Conservation (phyloP, 1,139 yeast species). For the Zygosaccharomyces pseudobailii region DNA sequence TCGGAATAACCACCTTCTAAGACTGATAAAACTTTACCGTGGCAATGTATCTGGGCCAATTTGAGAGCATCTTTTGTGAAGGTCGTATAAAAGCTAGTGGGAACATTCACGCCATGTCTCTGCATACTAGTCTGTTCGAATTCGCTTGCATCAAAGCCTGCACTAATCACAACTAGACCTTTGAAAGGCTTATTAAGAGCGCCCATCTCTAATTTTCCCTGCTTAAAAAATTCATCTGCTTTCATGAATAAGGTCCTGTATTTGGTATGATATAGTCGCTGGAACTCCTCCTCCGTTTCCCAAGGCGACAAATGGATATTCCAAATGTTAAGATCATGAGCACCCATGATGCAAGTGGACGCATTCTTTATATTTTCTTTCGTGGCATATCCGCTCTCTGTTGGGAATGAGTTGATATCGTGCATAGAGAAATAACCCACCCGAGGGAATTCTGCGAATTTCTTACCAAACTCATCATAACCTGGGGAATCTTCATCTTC, state of each 20-base stretch:
- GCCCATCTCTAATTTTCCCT: constrained; percentile 45
- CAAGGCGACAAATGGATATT: constrained; percentile 75
- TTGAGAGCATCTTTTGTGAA: constrained; percentile 70
- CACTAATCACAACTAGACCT: constrained; percentile 68
- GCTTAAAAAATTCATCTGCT: constrained; percentile 63
- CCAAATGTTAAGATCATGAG: constrained; percentile 80
- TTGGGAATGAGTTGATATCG: constrained; percentile 83
- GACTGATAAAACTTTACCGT: constrained; percentile 63
- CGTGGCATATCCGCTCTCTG: constrained; percentile 74
- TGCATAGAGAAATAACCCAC: constrained; percentile 83
- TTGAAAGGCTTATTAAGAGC: constrained; percentile 47
- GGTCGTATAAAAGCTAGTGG: constrained; percentile 70
- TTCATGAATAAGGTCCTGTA: constrained; percentile 61
- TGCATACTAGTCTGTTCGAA: constrained; percentile 81
- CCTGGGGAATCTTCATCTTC: constrained; percentile 34
- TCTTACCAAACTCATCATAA: constrained; percentile 52
- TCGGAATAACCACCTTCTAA: constrained; percentile 88
- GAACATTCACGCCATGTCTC: constrained; percentile 77
- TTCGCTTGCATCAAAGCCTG: constrained; percentile 89
- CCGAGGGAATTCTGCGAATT: constrained; percentile 51
- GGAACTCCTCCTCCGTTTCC: constrained; percentile 57
- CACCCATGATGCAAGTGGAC: constrained; percentile 67
- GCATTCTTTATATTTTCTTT: constrained; percentile 71
- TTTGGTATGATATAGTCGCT: constrained; percentile 54
- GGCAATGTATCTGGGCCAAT: constrained; percentile 55